Evolutionary conservation across 169 alveolate species (phyloP).

Genomic region (Cryptosporidium viatorum): DNA sequence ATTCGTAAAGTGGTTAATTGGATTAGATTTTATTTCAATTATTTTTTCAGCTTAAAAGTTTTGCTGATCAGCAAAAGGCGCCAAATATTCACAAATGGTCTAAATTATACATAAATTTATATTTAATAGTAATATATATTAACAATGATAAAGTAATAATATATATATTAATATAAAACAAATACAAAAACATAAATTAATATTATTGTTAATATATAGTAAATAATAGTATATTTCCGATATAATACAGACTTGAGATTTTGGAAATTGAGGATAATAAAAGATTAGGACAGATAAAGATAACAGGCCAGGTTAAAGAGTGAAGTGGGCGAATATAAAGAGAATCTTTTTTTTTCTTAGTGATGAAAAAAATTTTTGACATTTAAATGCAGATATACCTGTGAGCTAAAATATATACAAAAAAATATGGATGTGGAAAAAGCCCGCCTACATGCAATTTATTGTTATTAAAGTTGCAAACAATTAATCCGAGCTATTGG

Average conservation of each 20-base stretch:
- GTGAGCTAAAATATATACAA: background rate
- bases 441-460: conserved; percentile 2
- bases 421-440: background rate
- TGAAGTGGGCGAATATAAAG: too few relatives aligned
- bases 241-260: too few relatives aligned
- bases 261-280: too few relatives aligned
- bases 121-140: too few relatives aligned
- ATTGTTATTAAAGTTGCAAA: background rate
- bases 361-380: background rate
- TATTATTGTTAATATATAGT: too few relatives aligned
- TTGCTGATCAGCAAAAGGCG: background rate
- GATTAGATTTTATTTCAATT: background rate
- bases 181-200: too few relatives aligned
- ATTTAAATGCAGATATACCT: background rate
- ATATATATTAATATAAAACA: too few relatives aligned
- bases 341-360: background rate
- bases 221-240: too few relatives aligned
- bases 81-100: background rate
- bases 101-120: too few relatives aligned
- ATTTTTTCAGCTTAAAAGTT: too few relatives aligned
- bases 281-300: too few relatives aligned
- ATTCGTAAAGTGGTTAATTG: background rate
- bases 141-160: too few relatives aligned
- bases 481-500: conserved; percentile 24
- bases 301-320: background rate